phyloP scores from a whole-genome alignment of 345 rosid species.

The Populus ilicifolia region DNA sequence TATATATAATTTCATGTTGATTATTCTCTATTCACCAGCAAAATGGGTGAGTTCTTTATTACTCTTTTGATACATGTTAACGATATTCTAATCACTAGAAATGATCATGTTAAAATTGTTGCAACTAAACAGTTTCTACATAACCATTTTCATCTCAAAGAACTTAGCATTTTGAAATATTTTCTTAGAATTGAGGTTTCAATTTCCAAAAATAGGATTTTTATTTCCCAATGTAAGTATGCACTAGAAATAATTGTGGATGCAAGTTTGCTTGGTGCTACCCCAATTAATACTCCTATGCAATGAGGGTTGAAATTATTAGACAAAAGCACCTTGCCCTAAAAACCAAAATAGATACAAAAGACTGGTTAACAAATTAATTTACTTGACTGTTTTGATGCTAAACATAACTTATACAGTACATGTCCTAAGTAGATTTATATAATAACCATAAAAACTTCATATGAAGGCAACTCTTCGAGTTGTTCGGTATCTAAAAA shows the following conservation, averaged over 20 bases:
- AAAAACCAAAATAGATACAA: background rate
- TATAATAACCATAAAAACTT: too few species aligned
- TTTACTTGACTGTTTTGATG: too few species aligned
- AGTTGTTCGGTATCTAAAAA: too few species aligned
- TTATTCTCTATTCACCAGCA: background rate
- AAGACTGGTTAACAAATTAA: background rate
- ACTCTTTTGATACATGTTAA: background rate
- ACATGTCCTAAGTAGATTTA: too few species aligned
- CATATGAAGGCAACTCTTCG: too few species aligned
- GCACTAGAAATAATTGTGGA: background rate
- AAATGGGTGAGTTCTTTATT: background rate
- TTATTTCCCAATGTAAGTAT: background rate
- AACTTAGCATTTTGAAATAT: background rate
- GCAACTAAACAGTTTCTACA: background rate
- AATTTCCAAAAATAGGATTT: background rate
- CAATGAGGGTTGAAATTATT: background rate
- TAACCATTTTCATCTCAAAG: background rate
- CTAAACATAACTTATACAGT: too few species aligned
- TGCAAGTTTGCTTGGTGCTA: background rate
- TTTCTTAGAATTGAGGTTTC: slow-evolving; percentile 2
- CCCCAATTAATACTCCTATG: background rate
- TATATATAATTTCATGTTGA: background rate
- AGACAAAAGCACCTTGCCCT: background rate
- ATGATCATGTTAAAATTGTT: background rate
- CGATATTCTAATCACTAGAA: background rate